phyloP scores from a whole-genome alignment of 129 eudicot species.

The Chrysanthemum makinoi region DNA sequence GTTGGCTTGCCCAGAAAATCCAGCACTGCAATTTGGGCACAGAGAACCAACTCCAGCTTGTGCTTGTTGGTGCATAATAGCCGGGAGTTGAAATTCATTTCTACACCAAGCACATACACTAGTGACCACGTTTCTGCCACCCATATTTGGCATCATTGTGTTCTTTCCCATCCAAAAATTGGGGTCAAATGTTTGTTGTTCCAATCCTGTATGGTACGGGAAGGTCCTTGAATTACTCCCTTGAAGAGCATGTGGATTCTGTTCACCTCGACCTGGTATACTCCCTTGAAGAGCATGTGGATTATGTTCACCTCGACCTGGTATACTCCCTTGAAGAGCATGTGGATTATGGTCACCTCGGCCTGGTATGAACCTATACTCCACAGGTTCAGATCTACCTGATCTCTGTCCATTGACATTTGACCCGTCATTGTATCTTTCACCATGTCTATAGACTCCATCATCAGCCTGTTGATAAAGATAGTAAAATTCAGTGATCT shows the following conservation, averaged over 20 bases:
- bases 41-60: conserved; percentile 63
- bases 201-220: conserved; percentile 36
- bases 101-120: conserved; percentile 79
- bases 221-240: conserved; percentile 38
- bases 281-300: conserved; percentile 51
- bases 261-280: conserved; percentile 33
- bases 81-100: conserved; percentile 59
- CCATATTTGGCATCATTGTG: conserved; percentile 45
- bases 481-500: background rate
- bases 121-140: conserved; percentile 40
- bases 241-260: conserved; percentile 52
- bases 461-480: conserved; percentile 48
- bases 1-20: conserved; percentile 56
- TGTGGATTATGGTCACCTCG: no score
- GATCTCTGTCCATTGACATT: conserved; percentile 12
- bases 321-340: no score
- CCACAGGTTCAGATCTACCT: conserved; percentile 60
- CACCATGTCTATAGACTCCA: conserved; percentile 40
- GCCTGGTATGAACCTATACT: conserved; percentile 78
- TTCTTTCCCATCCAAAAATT: conserved; percentile 65
- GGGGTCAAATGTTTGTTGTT: conserved; percentile 56
- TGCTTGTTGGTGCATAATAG: conserved; percentile 39
- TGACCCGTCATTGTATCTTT: conserved; percentile 46
- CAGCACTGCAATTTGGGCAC: conserved; percentile 73
- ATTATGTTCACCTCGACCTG: conserved; percentile 38